These are phyloP conservation scores for Kodamaea neixiangensis DNA, from an alignment of 805 yeast genomes.

Conservation along the genomic window DNA sequence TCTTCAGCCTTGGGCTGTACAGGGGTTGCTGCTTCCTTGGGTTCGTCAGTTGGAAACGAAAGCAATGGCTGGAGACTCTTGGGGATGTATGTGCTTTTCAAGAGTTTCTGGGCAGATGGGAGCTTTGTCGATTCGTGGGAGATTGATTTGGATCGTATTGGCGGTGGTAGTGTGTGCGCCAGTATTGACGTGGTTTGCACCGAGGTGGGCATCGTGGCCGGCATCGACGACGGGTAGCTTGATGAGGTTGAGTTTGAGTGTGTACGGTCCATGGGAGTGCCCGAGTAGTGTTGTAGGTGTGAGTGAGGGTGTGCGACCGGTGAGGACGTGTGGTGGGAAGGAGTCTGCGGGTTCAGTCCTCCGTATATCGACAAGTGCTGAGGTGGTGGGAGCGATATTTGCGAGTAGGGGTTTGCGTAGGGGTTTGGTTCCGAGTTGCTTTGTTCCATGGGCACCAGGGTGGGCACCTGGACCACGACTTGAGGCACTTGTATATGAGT, in stretches of 20 bases:
- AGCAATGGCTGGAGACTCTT: conserved; percentile 17
- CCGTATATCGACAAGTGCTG: neutral
- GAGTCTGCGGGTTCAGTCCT: conserved; percentile 5
- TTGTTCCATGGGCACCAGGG: neutral
- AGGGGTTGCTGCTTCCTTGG: neutral
- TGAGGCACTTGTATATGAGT: neutral
- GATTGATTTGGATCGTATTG: conserved; percentile 5
- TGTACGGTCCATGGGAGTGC: conserved; percentile 1
- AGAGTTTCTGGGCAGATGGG: conserved; percentile 9
- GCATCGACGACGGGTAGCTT: neutral
- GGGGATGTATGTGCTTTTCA: conserved; percentile 14
- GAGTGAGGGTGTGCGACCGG: conserved; percentile 4
- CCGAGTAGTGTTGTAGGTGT: neutral
- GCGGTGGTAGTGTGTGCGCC: conserved; percentile 1
- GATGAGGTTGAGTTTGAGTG: conserved; percentile 3
- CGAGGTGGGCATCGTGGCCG: neutral
- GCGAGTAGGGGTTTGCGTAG: conserved; percentile 2
- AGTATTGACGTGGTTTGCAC: neutral
- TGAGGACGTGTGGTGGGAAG: conserved; percentile 1
- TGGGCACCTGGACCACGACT: neutral
- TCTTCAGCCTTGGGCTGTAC: neutral
- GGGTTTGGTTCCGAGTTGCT: neutral
- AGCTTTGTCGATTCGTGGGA: conserved; percentile 7
- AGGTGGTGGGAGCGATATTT: neutral
- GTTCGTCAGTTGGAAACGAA: conserved; percentile 14